These are phyloP conservation scores for Tetrahymena thermophila DNA, from an alignment of 73 alveolate genomes.

Conservation along the genomic window DNA sequence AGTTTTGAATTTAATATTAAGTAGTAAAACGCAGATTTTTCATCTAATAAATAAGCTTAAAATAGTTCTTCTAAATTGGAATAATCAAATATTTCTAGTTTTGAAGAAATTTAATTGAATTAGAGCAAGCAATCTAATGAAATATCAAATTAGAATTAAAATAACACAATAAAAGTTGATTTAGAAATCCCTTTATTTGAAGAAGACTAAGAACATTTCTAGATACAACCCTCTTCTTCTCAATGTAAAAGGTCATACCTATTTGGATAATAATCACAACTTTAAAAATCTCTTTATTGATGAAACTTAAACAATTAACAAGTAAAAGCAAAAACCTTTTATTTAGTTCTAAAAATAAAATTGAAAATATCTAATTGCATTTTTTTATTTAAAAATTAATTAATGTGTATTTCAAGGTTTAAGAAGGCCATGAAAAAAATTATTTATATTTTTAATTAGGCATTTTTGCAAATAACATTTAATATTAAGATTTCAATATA, in stretches of 20 bases:
- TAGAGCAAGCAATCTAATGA: not conserved
- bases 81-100: not conserved
- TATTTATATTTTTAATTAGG: too few species aligned
- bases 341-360: too few species aligned
- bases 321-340: not conserved
- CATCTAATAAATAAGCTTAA: too few species aligned
- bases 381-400: too few species aligned
- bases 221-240: not conserved
- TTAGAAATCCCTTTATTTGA: not conserved
- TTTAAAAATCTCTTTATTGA: not conserved
- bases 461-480: too few species aligned
- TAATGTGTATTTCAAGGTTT: too few species aligned
- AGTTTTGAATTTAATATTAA: not conserved
- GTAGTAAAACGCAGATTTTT: not conserved
- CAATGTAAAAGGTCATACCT: not conserved
- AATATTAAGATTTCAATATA: too few species aligned
- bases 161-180: not conserved
- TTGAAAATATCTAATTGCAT: too few species aligned
- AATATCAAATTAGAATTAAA: not conserved
- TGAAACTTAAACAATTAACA: not conserved
- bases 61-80: not conserved
- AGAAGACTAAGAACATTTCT: not conserved
- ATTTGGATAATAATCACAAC: too few species aligned
- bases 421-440: too few species aligned
- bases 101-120: not conserved